These are phyloP conservation scores for Zanthoxylum bungeanum DNA, from an alignment of 345 rosid species.

Conservation along the genomic window DNA sequence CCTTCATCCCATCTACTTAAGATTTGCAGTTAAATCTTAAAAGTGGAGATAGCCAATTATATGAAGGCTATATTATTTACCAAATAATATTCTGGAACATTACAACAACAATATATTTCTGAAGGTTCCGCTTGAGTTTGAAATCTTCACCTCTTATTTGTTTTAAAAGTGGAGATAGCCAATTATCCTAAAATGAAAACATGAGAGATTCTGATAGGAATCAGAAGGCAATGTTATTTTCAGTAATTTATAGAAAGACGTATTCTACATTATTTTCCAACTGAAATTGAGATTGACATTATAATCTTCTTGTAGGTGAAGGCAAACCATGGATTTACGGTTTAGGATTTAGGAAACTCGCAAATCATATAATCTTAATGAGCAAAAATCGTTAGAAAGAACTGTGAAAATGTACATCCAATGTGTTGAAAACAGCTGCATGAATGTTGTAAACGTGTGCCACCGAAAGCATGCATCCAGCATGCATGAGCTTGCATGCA, in stretches of 20 bases:
- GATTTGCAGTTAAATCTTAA: background rate
- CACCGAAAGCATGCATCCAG: too few relatives aligned
- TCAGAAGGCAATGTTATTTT: background rate
- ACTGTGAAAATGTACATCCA: constrained; percentile 60
- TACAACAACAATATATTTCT: too few relatives aligned
- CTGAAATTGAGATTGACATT: background rate
- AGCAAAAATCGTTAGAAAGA: background rate
- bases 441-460: too few relatives aligned
- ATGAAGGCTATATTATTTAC: too few relatives aligned
- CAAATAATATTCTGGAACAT: too few relatives aligned
- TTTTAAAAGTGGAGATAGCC: background rate
- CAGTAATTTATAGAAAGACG: background rate
- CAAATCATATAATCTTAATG: background rate
- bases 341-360: background rate
- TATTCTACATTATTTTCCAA: background rate
- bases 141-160: background rate
- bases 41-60: too few relatives aligned
- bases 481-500: too few relatives aligned
- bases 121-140: background rate
- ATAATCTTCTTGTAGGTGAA: background rate
- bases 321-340: background rate
- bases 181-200: background rate
- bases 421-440: too few relatives aligned
- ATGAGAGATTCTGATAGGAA: background rate
- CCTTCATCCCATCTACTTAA: background rate